Evolutionary conservation across 768 basidiomycete genomes (phyloP).

Genomic region (Pulveroboletus sp.): DNA sequence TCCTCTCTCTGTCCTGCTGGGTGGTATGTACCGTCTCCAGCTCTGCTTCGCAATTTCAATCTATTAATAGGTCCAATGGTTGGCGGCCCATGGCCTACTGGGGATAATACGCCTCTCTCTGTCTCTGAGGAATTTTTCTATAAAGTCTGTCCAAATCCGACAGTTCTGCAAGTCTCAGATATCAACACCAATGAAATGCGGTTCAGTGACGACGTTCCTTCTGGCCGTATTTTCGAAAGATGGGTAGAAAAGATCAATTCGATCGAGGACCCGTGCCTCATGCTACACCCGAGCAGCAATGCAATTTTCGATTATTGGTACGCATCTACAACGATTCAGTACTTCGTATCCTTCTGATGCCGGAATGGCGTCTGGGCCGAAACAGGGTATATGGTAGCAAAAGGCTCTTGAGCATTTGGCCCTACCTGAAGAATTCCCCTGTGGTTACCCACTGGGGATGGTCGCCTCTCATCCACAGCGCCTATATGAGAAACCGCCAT

Average conservation of each 20-base stretch:
- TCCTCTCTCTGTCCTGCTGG: slow-evolving; percentile 38
- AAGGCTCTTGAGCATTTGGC: slow-evolving; percentile 35
- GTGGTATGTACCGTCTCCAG: slow-evolving; percentile 26
- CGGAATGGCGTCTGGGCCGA: background rate
- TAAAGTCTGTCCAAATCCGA: slow-evolving; percentile 39
- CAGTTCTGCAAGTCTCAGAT: slow-evolving; percentile 28
- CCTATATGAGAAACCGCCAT: slow-evolving; percentile 30
- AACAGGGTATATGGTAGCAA: slow-evolving; percentile 34
- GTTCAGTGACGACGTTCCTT: slow-evolving; percentile 24
- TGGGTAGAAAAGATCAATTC: slow-evolving; percentile 36
- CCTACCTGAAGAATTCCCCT: slow-evolving; percentile 31
- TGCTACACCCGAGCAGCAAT: slow-evolving; percentile 24
- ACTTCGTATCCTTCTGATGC: background rate
- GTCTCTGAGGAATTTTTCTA: slow-evolving; percentile 36
- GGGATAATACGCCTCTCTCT: slow-evolving; percentile 32
- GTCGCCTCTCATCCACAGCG: slow-evolving; percentile 34
- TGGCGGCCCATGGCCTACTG: slow-evolving; percentile 37
- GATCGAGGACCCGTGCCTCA: slow-evolving; percentile 39
- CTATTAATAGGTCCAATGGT: slow-evolving; percentile 37
- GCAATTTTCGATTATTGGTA: slow-evolving; percentile 38
- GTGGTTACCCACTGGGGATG: slow-evolving; percentile 35
- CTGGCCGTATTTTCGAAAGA: slow-evolving; percentile 30
- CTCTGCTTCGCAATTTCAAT: background rate
- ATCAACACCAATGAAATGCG: slow-evolving; percentile 30
- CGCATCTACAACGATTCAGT: slow-evolving; percentile 2